These are phyloP conservation scores for Furcasterigmium furcatum DNA, from an alignment of 2,329 filamentous ascomycete species.

Conservation along the genomic window DNA sequence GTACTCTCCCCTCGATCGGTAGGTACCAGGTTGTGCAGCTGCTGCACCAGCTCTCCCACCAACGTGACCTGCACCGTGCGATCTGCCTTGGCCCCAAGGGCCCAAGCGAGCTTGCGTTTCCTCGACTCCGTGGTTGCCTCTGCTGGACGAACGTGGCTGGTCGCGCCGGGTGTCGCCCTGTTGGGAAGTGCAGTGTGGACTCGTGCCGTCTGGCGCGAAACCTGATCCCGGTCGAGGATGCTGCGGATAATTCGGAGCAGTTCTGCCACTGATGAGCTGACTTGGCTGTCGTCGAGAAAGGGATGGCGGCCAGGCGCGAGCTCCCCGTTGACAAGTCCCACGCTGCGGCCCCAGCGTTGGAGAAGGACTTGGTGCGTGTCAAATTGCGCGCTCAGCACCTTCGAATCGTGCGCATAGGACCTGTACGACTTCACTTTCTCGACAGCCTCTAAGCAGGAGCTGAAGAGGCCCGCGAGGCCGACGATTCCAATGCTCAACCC, in stretches of 20 bases:
- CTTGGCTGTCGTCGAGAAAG: slow-evolving; percentile 7
- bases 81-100: slow-evolving; percentile 8
- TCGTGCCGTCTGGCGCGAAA: not conserved
- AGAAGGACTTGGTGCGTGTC: slow-evolving; percentile 9
- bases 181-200: not conserved
- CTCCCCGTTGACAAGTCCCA: slow-evolving; percentile 10
- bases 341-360: slow-evolving; percentile 14
- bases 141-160: not conserved
- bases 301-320: slow-evolving; percentile 5
- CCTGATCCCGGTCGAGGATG: not conserved
- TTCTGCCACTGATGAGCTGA: not conserved
- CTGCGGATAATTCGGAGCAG: slow-evolving; percentile 6
- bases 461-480: slow-evolving; percentile 16
- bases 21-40: slow-evolving; percentile 9
- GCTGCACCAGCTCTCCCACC: slow-evolving; percentile 6
- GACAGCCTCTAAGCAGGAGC: slow-evolving; percentile 14
- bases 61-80: slow-evolving; percentile 5
- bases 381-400: slow-evolving; percentile 8
- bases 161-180: not conserved
- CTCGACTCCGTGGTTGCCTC: slow-evolving; percentile 2
- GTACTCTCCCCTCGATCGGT: not conserved
- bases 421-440: slow-evolving; percentile 13
- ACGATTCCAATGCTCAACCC: slow-evolving; percentile 11
- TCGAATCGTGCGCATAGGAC: slow-evolving; percentile 7
- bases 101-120: slow-evolving; percentile 8